A percentile compares a stretch with the other conserved stretches of the same genome.
These are phyloP conservation scores for Chaetomium olivaceum DNA, from an alignment of 2,329 filamentous ascomycete genomes.

Conservation along the genomic window DNA sequence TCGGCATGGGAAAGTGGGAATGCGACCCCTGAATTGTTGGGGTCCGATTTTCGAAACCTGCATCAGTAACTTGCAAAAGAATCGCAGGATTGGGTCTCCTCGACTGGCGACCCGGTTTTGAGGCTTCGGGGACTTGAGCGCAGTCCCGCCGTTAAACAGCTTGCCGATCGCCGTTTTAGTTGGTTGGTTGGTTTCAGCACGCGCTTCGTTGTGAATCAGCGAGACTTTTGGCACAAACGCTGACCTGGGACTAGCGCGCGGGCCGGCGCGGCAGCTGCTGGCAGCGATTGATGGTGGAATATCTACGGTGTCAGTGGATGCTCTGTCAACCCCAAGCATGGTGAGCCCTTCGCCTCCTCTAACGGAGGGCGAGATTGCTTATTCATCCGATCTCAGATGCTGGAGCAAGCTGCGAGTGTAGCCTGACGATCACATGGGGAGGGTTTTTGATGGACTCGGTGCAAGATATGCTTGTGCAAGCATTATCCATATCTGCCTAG, in stretches of 20 bases:
- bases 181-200: conserved; percentile 10
- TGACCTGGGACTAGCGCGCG: not conserved
- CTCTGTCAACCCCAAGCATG: not conserved
- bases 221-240: not conserved
- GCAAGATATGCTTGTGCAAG: no score
- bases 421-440: not conserved
- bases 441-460: no score
- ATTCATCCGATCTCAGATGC: not conserved
- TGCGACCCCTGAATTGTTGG: not conserved
- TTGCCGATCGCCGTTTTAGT: not conserved
- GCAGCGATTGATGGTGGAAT: not conserved
- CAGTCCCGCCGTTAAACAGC: not conserved
- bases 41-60: not conserved
- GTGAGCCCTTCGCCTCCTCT: not conserved
- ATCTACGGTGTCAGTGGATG: not conserved
- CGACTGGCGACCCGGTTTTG: not conserved
- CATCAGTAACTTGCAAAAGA: not conserved
- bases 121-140: not conserved
- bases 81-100: not conserved
- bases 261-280: not conserved
- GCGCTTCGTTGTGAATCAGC: not conserved
- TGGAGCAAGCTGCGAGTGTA: not conserved
- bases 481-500: no score
- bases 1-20: not conserved
- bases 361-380: not conserved